Base-by-base conservation (phyloP, 768 basidiomycete species). In the Tephrocybe sp. region DNA sequence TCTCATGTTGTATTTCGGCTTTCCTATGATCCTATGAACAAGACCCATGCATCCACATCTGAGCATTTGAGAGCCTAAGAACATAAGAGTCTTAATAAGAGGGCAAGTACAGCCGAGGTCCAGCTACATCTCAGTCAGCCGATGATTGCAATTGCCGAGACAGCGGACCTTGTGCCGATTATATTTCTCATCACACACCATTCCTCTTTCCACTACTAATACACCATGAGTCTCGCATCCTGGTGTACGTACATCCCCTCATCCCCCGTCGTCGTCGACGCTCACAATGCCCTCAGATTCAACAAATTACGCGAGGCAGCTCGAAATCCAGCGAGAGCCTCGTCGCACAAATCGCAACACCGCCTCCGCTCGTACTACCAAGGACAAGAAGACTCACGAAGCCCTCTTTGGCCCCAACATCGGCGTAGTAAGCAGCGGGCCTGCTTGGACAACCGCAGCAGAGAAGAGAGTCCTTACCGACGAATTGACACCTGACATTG, bases 401-500 rank as follows among this genome's bases (percentile, higher is more conserved):
- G 86, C 90, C 0, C 79, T 97, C 38, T 97, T 95, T 67, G 94
- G 94, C 0, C 94, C 94, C 8, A 89, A 86, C 64, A 88, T 97
- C 49, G 94, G 94, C 9, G 76, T 86, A 43, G 79, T 87, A 39
- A 78, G 69, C 61, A 76, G 72, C 46, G 81, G 82, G 1, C 89
- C 90, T 8, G 67, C 79, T 0, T 92, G 90, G 90, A 83, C 89
- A 1, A 67, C 79, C 22, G 59, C 64, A 22, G 72, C 72, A 43
- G 85, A 87, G 64, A 91, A 86, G 74, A 80, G 73, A 53, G 64
- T 77, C 13, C 61, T 78, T 38, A 74, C 77, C 31, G 88, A 91
- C 58, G 82, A 83, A 58, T 76, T 97, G 36, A 89, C 91, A 0
- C 83, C 87, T 0, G 89, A 94, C 25, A 75, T 88, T 37, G 85